Conservation (phyloP, 768 basidiomycete genomes). For the Chalciporus pseudorubinellus region DNA sequence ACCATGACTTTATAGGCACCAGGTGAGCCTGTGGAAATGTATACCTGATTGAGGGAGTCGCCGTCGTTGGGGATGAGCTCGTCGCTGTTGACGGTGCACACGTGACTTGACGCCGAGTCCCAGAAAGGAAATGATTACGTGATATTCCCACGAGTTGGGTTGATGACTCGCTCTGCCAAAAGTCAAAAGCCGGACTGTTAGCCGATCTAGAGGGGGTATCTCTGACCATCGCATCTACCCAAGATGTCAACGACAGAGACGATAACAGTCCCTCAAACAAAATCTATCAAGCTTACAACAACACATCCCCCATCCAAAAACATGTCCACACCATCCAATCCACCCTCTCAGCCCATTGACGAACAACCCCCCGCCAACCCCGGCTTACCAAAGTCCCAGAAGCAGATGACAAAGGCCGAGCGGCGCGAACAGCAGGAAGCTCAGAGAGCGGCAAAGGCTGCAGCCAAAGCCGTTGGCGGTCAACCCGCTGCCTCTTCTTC, state of each 20-base stretch:
- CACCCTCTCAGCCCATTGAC: too few relatives aligned
- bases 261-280: constrained; percentile 1
- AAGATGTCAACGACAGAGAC: constrained; percentile 29
- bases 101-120: too few relatives aligned
- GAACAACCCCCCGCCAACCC: too few relatives aligned
- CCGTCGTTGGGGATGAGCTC: constrained; percentile 1
- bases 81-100: neutral
- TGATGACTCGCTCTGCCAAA: constrained; percentile 19
- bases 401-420: constrained; percentile 78
- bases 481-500: constrained; percentile 19
- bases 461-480: constrained; percentile 37
- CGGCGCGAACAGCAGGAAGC: constrained; percentile 76
- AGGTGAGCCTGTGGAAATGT: neutral
- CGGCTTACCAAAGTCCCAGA: constrained; percentile 46
- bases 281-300: constrained; percentile 21
- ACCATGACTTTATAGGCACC: constrained; percentile 19
- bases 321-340: neutral
- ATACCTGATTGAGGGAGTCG: neutral
- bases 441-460: constrained; percentile 75
- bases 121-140: constrained; percentile 18
- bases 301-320: neutral
- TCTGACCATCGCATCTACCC: neutral
- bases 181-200: too few relatives aligned
- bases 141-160: constrained; percentile 16
- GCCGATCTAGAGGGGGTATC: neutral